Conservation (phyloP, 2,329 filamentous ascomycete genomes). For the Thermomyces lanuginosus region DNA sequence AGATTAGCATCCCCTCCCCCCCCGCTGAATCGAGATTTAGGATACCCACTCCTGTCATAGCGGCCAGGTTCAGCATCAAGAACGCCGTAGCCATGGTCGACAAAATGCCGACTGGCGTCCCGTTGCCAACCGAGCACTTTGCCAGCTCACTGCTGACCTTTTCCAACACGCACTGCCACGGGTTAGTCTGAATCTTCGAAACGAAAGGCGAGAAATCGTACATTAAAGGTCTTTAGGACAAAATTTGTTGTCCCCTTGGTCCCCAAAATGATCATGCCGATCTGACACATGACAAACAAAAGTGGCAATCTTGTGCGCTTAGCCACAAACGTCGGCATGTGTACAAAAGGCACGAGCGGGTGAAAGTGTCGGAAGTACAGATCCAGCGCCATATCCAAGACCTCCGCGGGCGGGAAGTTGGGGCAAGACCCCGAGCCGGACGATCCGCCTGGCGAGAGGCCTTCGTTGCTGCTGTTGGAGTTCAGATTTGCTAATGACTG, state of each 20-base stretch:
- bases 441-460: too few species aligned
- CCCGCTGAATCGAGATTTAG: not conserved
- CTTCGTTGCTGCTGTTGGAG: conserved; percentile 10
- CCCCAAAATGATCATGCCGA: conserved; percentile 36
- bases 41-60: conserved; percentile 27
- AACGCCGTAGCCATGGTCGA: conserved; percentile 33
- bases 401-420: conserved; percentile 35
- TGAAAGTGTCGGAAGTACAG: conserved; percentile 40
- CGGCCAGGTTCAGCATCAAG: conserved; percentile 34
- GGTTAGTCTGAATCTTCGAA: not conserved
- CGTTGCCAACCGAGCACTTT: conserved; percentile 24
- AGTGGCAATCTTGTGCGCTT: conserved; percentile 32
- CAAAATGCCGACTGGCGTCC: conserved; percentile 27
- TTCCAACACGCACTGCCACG: conserved; percentile 16
- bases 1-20: not conserved
- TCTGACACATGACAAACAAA: conserved; percentile 37
- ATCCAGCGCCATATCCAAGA: conserved; percentile 38
- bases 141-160: conserved; percentile 29
- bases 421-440: conserved; percentile 13
- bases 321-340: conserved; percentile 37
- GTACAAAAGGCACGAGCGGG: conserved; percentile 36
- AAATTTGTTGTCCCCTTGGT: conserved; percentile 37
- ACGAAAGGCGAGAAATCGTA: conserved; percentile 10
- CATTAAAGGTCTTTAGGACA: conserved; percentile 31
- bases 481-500: conserved; percentile 7